Base-by-base conservation (phyloP, 306 rosid genomes). In the Alnus rubra region DNA sequence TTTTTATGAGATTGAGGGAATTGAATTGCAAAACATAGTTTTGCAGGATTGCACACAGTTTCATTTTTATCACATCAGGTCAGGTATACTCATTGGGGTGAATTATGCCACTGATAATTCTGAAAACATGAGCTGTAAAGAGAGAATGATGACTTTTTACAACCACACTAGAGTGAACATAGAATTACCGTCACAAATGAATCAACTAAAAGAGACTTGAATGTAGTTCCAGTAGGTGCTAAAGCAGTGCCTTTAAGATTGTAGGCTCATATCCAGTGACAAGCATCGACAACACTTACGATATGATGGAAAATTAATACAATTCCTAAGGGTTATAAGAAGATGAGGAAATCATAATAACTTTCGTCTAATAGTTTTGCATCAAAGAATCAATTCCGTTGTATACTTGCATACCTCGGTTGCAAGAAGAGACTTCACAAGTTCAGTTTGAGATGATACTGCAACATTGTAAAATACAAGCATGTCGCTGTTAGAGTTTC, bases 401-500 rank as follows among this genome's bases (percentile, higher is more conserved):
- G 77, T 76, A 70, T 74, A 76, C 56, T 56, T 18, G 81, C 93
- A 53, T 87, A 95, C 99, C 99, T 90, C 99, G 67, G 98, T 85
- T 74, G 90, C 96, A 69, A 95, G 93, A 74, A 95, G 96, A 80
- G 96, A 86, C 80, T 82, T 89, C 74, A 95, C 84, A 71, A 95
- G 90, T 70, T 91, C 94, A n/a, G 82, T 76, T 89, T 95, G 83
- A 79, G 98, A 79, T 2, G 99, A 95, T 69, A 83, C 99, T 95
- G 98, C 84, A 71, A 78, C 76, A 86, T 76, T 82, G 52, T 77
- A 82, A 80, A 59, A 76, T 77, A 78, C 79, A 68, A 76, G 87
- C 28, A 78, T 51, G 68, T 72, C 58, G 30, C 73, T 68, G 3
- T 68, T 39, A 39, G 28, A 49, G 73, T 12, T 67, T 19, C 11